Evolutionary conservation across 2,329 filamentous ascomycete species (phyloP).

Genomic region (Beauveria sp.): DNA sequence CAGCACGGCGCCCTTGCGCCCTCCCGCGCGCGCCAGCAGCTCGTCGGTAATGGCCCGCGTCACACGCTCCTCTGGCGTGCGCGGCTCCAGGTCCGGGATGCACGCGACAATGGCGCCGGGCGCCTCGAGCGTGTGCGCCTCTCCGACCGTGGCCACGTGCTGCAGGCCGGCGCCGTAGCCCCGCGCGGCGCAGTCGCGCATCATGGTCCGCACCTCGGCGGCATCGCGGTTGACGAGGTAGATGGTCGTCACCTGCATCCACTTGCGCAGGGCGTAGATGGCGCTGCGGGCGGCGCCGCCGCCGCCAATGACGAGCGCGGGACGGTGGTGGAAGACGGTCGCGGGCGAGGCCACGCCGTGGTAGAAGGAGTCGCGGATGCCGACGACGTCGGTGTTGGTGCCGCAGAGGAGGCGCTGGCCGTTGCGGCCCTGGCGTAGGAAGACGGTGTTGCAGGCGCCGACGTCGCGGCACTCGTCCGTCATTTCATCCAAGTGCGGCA

Average conservation of each 20-base stretch:
- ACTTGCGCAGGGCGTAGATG: slow-evolving; percentile 65
- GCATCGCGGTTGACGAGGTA: slow-evolving; percentile 72
- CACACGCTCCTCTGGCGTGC: slow-evolving; percentile 51
- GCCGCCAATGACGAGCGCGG: slow-evolving; percentile 67
- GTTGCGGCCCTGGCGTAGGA: slow-evolving; percentile 42
- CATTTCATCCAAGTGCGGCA: slow-evolving; percentile 63
- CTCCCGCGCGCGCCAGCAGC: slow-evolving; percentile 32
- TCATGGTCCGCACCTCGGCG: slow-evolving; percentile 57
- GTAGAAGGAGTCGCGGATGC: slow-evolving; percentile 65
- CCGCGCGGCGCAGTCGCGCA: slow-evolving; percentile 52
- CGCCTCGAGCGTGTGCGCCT: slow-evolving; percentile 49
- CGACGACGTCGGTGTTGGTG: slow-evolving; percentile 75
- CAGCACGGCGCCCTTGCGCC: slow-evolving; percentile 58
- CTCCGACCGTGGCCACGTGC: slow-evolving; percentile 52
- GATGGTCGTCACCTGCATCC: slow-evolving; percentile 58
- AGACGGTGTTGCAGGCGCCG: slow-evolving; percentile 75
- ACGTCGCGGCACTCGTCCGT: slow-evolving; percentile 66
- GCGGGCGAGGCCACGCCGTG: slow-evolving; percentile 43
- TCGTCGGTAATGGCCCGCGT: slow-evolving; percentile 49
- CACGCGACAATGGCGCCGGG: slow-evolving; percentile 65
- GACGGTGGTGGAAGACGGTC: slow-evolving; percentile 45
- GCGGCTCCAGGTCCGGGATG: slow-evolving; percentile 68
- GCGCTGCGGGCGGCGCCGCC: slow-evolving; percentile 73
- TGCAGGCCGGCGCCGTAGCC: slow-evolving; percentile 54
- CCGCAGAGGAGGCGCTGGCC: slow-evolving; percentile 53